These are phyloP conservation scores for Poronia punctata DNA, from an alignment of 495 filamentous ascomycete genomes.

Conservation along the genomic window DNA sequence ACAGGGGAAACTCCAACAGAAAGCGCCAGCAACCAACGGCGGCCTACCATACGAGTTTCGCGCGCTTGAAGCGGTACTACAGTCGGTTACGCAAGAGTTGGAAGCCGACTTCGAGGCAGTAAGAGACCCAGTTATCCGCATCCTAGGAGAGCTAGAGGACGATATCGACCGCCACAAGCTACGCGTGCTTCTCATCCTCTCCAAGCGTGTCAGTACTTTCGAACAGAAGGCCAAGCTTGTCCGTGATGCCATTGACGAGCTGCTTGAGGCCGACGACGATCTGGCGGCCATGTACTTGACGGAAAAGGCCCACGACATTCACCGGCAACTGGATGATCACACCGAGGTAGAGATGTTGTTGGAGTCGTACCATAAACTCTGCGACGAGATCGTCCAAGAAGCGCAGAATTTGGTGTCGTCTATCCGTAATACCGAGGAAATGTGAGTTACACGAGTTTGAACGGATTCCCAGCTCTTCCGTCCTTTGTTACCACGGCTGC, in stretches of 20 bases:
- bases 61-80: constrained; percentile 73
- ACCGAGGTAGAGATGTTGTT: constrained; percentile 95
- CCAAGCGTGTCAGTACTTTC: constrained; percentile 92
- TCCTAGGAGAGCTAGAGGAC: constrained; percentile 86
- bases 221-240: constrained; percentile 95
- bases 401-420: constrained; percentile 88
- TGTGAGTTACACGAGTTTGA: constrained; percentile 49
- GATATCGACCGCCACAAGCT: constrained; percentile 95
- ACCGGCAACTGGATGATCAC: constrained; percentile 79
- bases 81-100: constrained; percentile 76
- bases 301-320: constrained; percentile 69
- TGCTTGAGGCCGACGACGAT: constrained; percentile 97
- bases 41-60: constrained; percentile 64
- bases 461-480: background rate
- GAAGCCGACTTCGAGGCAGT: constrained; percentile 92
- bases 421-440: constrained; percentile 97
- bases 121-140: constrained; percentile 80
- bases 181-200: constrained; percentile 80
- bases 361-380: constrained; percentile 95
- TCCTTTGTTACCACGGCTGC: no score
- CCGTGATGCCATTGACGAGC: constrained; percentile 88
- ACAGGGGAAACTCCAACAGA: constrained; percentile 54
- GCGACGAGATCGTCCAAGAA: constrained; percentile 95
- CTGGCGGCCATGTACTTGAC: constrained; percentile 90
- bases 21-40: constrained; percentile 41